Evolutionary conservation across 441 rosid genomes (phyloP).

Genomic region (Bocquillonia castaneifolia): DNA sequence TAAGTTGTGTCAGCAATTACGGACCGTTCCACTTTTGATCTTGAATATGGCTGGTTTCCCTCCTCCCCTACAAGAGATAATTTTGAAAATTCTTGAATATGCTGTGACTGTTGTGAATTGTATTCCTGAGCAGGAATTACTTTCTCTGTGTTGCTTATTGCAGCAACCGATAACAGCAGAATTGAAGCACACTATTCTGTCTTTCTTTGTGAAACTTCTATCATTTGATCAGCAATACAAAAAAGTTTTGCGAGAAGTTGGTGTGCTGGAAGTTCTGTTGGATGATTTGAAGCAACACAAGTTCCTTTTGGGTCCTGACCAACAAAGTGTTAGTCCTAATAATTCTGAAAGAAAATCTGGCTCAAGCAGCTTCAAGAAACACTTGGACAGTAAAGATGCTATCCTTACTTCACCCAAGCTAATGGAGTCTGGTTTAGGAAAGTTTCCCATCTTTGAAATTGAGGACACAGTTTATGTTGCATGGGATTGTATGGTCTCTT

Average conservation of each 20-base stretch:
- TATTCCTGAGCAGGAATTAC: conserved; percentile 97
- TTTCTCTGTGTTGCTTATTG: conserved; percentile 96
- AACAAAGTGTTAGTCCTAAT: conserved; percentile 37
- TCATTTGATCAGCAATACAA: conserved; percentile 99
- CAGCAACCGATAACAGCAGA: conserved; percentile 93
- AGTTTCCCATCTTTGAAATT: conserved; percentile 79
- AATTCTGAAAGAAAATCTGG: conserved; percentile 65
- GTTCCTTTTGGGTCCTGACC: conserved; percentile 78
- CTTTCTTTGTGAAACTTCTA: conserved; percentile 91
- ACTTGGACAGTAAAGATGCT: conserved; percentile 70
- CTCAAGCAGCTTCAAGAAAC: conserved; percentile 84
- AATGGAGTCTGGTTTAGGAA: conserved; percentile 75
- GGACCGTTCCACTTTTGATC: conserved; percentile 94
- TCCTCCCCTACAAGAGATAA: conserved; percentile 84
- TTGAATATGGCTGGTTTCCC: conserved; percentile 98
- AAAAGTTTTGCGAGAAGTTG: conserved; percentile 98
- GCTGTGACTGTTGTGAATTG: conserved; percentile 99
- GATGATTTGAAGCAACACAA: conserved; percentile 98
- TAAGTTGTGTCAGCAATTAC: conserved; percentile 80
- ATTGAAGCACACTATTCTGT: conserved; percentile 85
- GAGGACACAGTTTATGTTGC: conserved; percentile 78
- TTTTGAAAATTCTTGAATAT: conserved; percentile 97
- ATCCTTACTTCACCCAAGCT: conserved; percentile 92
- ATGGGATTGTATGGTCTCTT: conserved; percentile 96
- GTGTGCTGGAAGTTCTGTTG: conserved; percentile 87